Evolutionary conservation across 2,329 filamentous ascomycete genomes (phyloP).

Genomic region (Rhynchosporium graminicola): DNA sequence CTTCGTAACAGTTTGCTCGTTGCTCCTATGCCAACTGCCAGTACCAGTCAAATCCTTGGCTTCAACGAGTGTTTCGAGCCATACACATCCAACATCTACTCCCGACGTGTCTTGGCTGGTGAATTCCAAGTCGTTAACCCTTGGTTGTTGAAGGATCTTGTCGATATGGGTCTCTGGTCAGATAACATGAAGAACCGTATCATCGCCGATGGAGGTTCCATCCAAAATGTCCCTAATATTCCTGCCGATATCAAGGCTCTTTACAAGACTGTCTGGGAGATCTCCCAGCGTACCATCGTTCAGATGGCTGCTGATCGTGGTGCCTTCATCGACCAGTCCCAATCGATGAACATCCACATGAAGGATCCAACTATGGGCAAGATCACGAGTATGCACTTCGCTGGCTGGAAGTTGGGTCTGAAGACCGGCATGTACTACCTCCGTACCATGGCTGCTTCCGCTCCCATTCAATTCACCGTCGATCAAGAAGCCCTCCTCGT

Average conservation of each 20-base stretch:
- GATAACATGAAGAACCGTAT: constrained; percentile 99
- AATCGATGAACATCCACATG: constrained; percentile 99
- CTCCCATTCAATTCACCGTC: constrained; percentile 98
- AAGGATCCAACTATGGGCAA: constrained; percentile 99
- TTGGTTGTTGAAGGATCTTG: constrained; percentile 96
- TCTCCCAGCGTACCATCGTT: constrained; percentile 90
- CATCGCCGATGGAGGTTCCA: constrained; percentile 92
- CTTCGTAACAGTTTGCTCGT: constrained; percentile 94
- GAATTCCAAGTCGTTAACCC: constrained; percentile 99
- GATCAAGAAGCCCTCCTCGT: constrained; percentile 94
- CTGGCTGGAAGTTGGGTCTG: constrained; percentile 97
- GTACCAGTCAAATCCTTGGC: constrained; percentile 94
- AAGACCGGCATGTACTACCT: constrained; percentile 99
- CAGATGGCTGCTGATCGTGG: constrained; percentile 99
- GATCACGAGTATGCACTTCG: constrained; percentile 99
- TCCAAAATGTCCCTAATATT: constrained; percentile 97
- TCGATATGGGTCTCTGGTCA: constrained; percentile 97
- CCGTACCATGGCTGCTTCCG: constrained; percentile 93
- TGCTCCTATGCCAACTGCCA: constrained; percentile 97
- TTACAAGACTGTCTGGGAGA: constrained; percentile 99
- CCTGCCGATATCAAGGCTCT: constrained; percentile 92
- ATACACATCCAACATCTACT: constrained; percentile 99
- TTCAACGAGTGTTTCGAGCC: constrained; percentile 99
- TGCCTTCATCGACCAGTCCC: constrained; percentile 98
- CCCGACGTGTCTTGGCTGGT: constrained; percentile 92